Conservation (phyloP, 495 filamentous ascomycete species). For the Neurospora sp. region DNA sequence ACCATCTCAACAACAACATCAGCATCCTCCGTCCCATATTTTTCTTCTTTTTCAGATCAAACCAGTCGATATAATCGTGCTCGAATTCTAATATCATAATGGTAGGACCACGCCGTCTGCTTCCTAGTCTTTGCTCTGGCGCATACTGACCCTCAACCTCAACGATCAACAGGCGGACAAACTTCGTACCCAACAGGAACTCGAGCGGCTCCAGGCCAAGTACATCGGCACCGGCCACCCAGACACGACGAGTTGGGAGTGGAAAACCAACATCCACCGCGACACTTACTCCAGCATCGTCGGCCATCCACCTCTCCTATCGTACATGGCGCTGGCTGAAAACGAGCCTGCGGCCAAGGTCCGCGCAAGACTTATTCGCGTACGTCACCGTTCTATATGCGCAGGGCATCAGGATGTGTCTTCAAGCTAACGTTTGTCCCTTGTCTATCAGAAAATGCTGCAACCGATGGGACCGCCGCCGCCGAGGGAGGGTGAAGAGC, state of each 20-base stretch:
- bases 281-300: slow-evolving; percentile 76
- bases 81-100: neutral
- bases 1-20: neutral
- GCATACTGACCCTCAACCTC: neutral
- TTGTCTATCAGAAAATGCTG: slow-evolving; percentile 61
- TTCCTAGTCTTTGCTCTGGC: neutral
- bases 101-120: neutral
- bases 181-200: slow-evolving; percentile 91
- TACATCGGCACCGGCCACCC: slow-evolving; percentile 97
- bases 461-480: slow-evolving; percentile 81
- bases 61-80: neutral
- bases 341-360: slow-evolving; percentile 72
- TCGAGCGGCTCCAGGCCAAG: slow-evolving; percentile 87
- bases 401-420: neutral
- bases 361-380: slow-evolving; percentile 66
- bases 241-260: slow-evolving; percentile 94
- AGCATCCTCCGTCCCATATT: neutral
- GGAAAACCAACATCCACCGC: slow-evolving; percentile 82
- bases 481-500: slow-evolving; percentile 44
- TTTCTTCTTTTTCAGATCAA: neutral
- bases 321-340: slow-evolving; percentile 84
- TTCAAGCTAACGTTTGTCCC: neutral
- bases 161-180: slow-evolving; percentile 66
- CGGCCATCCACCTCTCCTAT: slow-evolving; percentile 78
- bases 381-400: slow-evolving; percentile 11